Conservation (phyloP, 2,329 filamentous ascomycete genomes). For the Diplocarpon mali region DNA sequence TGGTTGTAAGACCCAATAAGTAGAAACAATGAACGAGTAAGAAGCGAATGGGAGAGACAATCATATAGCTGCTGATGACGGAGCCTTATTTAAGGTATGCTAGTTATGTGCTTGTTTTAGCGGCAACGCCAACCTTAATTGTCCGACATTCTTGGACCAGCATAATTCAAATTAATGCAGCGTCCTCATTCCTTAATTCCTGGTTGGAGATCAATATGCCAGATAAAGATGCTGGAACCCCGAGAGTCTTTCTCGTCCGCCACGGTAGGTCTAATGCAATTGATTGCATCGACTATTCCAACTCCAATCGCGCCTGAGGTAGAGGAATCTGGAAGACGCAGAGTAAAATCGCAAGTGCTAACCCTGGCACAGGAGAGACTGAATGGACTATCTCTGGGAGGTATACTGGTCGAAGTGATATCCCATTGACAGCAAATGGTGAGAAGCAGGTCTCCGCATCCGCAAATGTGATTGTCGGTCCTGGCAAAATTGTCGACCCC, state of each 20-base stretch:
- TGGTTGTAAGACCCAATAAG: no score
- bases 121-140: no score
- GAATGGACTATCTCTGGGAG: constrained; percentile 37
- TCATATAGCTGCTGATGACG: no score
- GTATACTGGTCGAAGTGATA: constrained; percentile 34
- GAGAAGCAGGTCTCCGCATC: constrained; percentile 33
- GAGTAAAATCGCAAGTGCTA: background rate
- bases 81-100: no score
- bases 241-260: constrained; percentile 31
- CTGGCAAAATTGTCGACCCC: constrained; percentile 37
- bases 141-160: no score
- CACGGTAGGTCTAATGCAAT: constrained; percentile 26
- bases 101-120: no score
- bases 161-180: no score
- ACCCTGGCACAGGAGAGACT: constrained; percentile 30
- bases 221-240: constrained; percentile 28
- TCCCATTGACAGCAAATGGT: constrained; percentile 31
- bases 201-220: constrained; percentile 21
- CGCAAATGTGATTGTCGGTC: constrained; percentile 33
- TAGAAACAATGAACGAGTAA: no score
- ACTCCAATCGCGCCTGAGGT: background rate
- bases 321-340: background rate
- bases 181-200: no score
- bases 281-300: background rate
- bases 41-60: no score